phyloP scores from a whole-genome alignment of 164 flowering plant species.

The Kingdonia uniflora region DNA sequence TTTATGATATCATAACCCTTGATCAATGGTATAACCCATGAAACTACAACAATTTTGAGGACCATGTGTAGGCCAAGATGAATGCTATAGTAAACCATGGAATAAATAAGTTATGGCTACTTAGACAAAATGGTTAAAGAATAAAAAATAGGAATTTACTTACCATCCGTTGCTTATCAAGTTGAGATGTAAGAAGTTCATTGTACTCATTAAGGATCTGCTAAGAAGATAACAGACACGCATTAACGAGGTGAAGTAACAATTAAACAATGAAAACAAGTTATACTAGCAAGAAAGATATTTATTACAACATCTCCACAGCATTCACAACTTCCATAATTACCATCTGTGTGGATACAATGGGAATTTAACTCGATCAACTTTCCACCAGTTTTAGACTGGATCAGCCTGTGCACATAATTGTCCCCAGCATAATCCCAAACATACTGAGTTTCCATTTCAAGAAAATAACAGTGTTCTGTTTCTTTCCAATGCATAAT shows the following conservation, averaged over 20 bases:
- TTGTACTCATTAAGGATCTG: conserved; percentile 88
- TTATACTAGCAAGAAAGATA: neutral
- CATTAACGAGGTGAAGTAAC: neutral
- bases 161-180: conserved; percentile 82
- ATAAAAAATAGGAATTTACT: conserved; percentile 11
- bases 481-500: conserved; percentile 91
- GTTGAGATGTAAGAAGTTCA: conserved; percentile 82
- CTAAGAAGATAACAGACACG: neutral
- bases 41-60: too few species aligned
- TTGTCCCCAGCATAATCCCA: conserved; percentile 98
- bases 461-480: conserved; percentile 89
- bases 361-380: conserved; percentile 68
- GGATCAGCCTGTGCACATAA: conserved; percentile 89
- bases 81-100: too few species aligned
- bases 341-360: conserved; percentile 41
- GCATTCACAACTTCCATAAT: conserved; percentile 55
- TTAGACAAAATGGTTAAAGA: too few species aligned
- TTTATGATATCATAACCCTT: too few species aligned
- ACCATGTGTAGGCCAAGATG: too few species aligned
- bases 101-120: too few species aligned
- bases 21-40: too few species aligned
- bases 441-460: conserved; percentile 87
- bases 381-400: conserved; percentile 96
- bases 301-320: conserved; percentile 42
- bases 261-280: neutral